These are phyloP conservation scores for Lolium rigidum DNA, from an alignment of 176 grass and related monocot species.

Conservation along the genomic window DNA sequence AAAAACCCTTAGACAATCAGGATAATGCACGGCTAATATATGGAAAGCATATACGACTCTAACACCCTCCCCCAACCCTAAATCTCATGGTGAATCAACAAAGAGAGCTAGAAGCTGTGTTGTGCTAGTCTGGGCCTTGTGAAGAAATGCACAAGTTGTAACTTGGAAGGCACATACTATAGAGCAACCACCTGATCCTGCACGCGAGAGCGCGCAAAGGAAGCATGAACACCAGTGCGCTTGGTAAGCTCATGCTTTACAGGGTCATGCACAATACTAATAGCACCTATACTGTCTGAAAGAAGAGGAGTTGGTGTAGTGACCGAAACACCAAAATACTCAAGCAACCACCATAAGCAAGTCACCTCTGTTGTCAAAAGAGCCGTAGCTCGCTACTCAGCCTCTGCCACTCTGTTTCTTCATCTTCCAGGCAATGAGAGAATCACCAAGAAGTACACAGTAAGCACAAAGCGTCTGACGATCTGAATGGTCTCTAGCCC, in stretches of 20 bases:
- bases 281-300: background rate
- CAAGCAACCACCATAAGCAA: background rate
- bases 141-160: background rate
- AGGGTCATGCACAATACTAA: background rate
- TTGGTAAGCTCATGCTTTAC: background rate
- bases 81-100: background rate
- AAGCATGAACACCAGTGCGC: background rate
- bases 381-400: background rate
- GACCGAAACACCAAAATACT: background rate
- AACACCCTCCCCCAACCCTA: background rate
- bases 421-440: background rate
- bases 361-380: background rate
- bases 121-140: background rate
- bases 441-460: background rate
- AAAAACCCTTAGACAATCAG: background rate
- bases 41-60: background rate
- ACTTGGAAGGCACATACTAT: background rate
- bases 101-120: background rate
- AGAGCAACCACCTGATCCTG: background rate
- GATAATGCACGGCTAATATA: background rate
- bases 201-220: background rate
- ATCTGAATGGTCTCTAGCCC: too few species aligned
- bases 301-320: background rate
- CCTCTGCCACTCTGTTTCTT: background rate
- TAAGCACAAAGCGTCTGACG: too few species aligned